Percentiles rank a stretch among this genome's conserved stretches.
phyloP scores from a whole-genome alignment of 257 asterid genomes.

The Solanum sitiens region DNA sequence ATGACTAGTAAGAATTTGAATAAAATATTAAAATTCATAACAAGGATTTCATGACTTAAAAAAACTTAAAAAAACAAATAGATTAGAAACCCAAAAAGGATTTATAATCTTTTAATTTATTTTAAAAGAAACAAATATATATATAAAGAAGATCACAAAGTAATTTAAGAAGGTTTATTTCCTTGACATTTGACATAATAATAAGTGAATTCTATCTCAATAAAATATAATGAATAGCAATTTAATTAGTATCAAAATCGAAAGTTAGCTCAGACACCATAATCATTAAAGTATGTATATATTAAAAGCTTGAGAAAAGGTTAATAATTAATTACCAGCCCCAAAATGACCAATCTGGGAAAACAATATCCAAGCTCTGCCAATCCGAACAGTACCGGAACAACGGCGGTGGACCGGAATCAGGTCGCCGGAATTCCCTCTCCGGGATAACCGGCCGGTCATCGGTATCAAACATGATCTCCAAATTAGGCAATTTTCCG shows the following conservation, averaged over 20 bases:
- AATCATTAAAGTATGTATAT: too few species aligned
- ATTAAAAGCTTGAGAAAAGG: neutral
- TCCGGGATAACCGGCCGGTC: neutral
- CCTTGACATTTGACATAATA: neutral
- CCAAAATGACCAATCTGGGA: conserved; percentile 12
- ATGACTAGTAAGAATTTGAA: neutral
- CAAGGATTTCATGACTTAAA: neutral
- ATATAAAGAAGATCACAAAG: neutral
- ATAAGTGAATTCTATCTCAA: neutral
- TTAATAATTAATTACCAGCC: conserved; percentile 5
- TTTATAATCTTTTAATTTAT: neutral
- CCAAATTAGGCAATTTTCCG: neutral
- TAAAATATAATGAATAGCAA: neutral
- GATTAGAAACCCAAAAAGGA: neutral
- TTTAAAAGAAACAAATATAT: neutral
- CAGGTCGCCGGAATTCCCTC: neutral
- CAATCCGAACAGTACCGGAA: conserved; percentile 6
- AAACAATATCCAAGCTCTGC: conserved; percentile 2
- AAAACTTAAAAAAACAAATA: neutral
- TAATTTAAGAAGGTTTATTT: neutral
- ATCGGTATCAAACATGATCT: neutral
- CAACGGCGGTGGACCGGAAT: conserved; percentile 4
- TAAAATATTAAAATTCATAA: neutral
- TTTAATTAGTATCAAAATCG: neutral
- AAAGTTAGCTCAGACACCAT: accelerated